Evolutionary conservation across 305 asterid genomes (phyloP).

Genomic region (Fraxinus sp.): DNA sequence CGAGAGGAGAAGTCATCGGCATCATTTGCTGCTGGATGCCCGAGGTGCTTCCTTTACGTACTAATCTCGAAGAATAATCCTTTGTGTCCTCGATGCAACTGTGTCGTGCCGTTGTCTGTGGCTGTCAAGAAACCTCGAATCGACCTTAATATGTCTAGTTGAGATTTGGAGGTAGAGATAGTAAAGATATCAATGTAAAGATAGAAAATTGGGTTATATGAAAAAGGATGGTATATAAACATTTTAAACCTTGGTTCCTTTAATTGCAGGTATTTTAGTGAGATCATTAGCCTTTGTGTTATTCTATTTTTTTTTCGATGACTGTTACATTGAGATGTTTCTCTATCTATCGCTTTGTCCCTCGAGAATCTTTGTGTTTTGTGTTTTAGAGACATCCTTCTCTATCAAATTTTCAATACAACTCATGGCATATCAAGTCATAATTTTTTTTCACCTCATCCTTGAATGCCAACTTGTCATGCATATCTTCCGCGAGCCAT

Average conservation of each 20-base stretch:
- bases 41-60: conserved; percentile 69
- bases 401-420: too few species aligned
- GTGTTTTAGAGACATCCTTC: background rate
- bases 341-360: background rate
- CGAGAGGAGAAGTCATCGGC: conserved; percentile 48
- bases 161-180: conserved; percentile 22
- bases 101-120: conserved; percentile 53
- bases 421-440: too few species aligned
- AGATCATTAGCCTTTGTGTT: background rate
- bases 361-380: background rate
- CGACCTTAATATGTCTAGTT: conserved; percentile 77
- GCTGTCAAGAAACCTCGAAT: conserved; percentile 75
- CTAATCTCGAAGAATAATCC: conserved; percentile 59
- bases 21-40: conserved; percentile 80
- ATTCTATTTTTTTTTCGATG: background rate
- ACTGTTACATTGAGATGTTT: background rate
- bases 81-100: conserved; percentile 72
- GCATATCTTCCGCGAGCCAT: too few species aligned
- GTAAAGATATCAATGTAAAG: conserved; percentile 41
- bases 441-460: too few species aligned
- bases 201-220: conserved; percentile 38
- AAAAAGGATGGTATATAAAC: conserved; percentile 35
- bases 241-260: background rate
- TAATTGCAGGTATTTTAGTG: background rate
- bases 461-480: too few species aligned